Base-by-base conservation (phyloP, 75 land plant species). In the Sequoia sempervirens region DNA sequence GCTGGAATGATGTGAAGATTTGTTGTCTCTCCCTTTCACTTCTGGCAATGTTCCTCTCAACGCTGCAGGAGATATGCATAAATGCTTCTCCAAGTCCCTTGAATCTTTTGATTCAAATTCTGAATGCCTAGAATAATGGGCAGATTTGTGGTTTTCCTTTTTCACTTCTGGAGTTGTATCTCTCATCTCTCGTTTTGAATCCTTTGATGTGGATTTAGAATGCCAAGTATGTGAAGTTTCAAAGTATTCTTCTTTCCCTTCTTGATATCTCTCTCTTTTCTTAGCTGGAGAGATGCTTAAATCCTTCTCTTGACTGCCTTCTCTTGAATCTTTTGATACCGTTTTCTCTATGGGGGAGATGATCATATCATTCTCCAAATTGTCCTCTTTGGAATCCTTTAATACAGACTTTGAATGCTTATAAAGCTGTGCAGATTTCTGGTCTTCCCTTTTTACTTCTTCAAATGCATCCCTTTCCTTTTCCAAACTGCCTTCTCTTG, bases 391-490 rank as follows among this genome's bases (percentile, higher is more conserved):
- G 23, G 40, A 74, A 74, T 74, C 41, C 76, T 17, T 37, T 37
- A 40, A 74, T 74, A 74, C 38, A 40, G 76, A 74, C 20, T 74
- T 74, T 37, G 76, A 74, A 38, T 50, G 79, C 72, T 84, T 43
- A 58, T 47, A 74, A 18, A 17, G 38, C 41, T 23, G 64, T 13
- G 32, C 61, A 43, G 73, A 74, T 36, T 36, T 86, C 56, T 37
- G 36, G 40, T 69, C 41, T 30, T 87, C 45, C 50, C 73, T 81
- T 56, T 61, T 30, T 3, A 76, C 47, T 52, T 37, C 43, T 76
- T 37, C 41, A 46, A 12, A 18, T 43, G 47, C 34, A 37, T 7
- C 7, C 23, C 76, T 38, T 15, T 38, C 41, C 41, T 38, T 74
- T 36, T 74, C 76, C 43, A 37, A 37, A 74, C 76, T 17, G 76